Evolutionary conservation across 1,139 yeast genomes (phyloP).

Genomic region (Blastobotrys arbuscula): DNA sequence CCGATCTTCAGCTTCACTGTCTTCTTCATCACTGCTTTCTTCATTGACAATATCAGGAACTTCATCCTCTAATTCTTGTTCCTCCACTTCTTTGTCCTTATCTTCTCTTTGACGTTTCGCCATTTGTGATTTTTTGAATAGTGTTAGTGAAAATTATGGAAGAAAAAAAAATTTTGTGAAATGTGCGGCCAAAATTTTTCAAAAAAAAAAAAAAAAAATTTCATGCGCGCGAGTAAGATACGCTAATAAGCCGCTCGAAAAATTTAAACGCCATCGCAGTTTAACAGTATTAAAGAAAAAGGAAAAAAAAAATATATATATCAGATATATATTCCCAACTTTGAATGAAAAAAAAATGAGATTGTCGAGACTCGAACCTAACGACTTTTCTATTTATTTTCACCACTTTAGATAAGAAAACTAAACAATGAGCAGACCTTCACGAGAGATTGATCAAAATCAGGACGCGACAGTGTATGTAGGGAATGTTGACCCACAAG

Average conservation of each 20-base stretch:
- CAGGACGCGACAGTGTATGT: slow-evolving; percentile 68
- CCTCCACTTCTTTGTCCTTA: slow-evolving; percentile 12
- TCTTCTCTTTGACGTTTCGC: slow-evolving; percentile 11
- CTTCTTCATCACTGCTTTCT: slow-evolving; percentile 20
- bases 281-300: too few relatives aligned
- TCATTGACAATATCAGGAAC: slow-evolving; percentile 16
- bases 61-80: slow-evolving; percentile 10
- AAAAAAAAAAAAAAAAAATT: slow-evolving; percentile 5
- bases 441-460: slow-evolving; percentile 38
- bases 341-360: too few relatives aligned
- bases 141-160: not conserved
- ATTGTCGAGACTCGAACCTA: not conserved
- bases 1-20: slow-evolving; percentile 20
- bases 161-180: slow-evolving; percentile 6
- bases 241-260: not conserved
- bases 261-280: too few relatives aligned
- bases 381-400: not conserved
- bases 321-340: too few relatives aligned
- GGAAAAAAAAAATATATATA: too few relatives aligned
- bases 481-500: slow-evolving; percentile 77
- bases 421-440: not conserved
- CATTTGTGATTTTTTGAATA: not conserved
- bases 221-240: not conserved
- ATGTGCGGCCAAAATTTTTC: not conserved
- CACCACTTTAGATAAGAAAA: not conserved